Conservation (phyloP, 305 asterid genomes). For the Fraxinus albicans region DNA sequence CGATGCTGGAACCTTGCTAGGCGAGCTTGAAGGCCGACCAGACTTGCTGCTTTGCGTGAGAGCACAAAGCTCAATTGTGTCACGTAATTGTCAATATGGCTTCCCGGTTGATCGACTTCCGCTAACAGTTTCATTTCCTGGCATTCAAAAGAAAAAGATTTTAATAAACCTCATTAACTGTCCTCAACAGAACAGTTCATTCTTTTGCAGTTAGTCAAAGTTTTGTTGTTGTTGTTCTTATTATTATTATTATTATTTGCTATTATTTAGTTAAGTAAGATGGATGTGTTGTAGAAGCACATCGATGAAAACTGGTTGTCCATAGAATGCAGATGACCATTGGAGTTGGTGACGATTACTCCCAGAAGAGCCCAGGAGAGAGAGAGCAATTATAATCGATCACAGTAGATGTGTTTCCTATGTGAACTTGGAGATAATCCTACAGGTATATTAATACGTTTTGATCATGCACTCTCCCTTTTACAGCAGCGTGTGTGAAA, state of each 20-base stretch:
- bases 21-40: slow-evolving; percentile 93
- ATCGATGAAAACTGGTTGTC: neutral
- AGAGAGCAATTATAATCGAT: neutral
- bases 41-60: slow-evolving; percentile 91
- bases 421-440: neutral
- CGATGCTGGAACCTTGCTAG: slow-evolving; percentile 96
- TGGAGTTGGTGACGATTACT: neutral
- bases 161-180: neutral
- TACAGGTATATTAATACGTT: neutral
- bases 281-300: neutral
- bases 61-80: slow-evolving; percentile 81
- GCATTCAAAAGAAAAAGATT: slow-evolving; percentile 20
- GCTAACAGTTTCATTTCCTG: slow-evolving; percentile 97
- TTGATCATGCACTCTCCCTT: neutral
- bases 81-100: slow-evolving; percentile 84
- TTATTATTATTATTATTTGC: neutral
- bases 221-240: neutral
- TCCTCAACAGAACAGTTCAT: neutral
- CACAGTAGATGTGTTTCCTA: neutral
- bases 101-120: slow-evolving; percentile 92
- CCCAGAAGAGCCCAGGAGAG: neutral
- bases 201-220: neutral
- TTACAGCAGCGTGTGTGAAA: neutral
- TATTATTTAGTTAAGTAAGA: neutral
- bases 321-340: neutral